Base-by-base conservation (phyloP, 768 basidiomycete species). In the Mycena kentingensis region DNA sequence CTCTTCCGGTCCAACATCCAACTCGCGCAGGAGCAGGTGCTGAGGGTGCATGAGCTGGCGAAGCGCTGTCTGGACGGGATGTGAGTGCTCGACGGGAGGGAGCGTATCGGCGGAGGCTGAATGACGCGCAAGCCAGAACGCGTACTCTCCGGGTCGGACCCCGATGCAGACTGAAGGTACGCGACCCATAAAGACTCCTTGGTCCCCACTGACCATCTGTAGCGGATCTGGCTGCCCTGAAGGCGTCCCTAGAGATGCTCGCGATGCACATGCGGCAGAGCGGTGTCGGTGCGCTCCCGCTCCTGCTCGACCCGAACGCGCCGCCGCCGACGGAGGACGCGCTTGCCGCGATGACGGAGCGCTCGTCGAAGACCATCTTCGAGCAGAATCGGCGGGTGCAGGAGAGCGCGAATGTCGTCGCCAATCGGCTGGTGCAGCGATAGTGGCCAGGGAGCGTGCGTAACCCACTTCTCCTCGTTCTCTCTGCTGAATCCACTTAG, bases 271-370 rank as follows among this genome's bases (percentile, higher is more conserved):
- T 88, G 55, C 74, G 78, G 2, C 74, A 80, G 46, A 77, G 80
- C 0, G 87, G 87, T n/a, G 77, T 88, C 16, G 87, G 86, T 2
- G 85, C 82, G 2, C 74, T 85, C 41, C 85, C 87, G 1, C 57
- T 84, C 10, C 65, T 79, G 4, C 68, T 71, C 1, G 18, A 57
- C 59, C 34, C 19, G 28, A 49, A 34, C 48, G 50, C 64, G 15
- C 54, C 65, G 0, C 62, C 71, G 13, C 80, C 75, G 2, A 73
- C 68, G 0, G 82, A 83, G 60, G 73, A 77, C 7, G 70, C 78
- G 51, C 65, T 84, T 21, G 62, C 82, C 11, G 61, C 64, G 3
- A 72, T 77, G 24, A 75, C 73, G 24, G 70, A 71, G 1, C 69
- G 66, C 2, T 69, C 72, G 1, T 74, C 83, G 5, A 72, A 81